Conservation (phyloP, 148 eudicot genomes). For the Amaranthus hypochondriacus region DNA sequence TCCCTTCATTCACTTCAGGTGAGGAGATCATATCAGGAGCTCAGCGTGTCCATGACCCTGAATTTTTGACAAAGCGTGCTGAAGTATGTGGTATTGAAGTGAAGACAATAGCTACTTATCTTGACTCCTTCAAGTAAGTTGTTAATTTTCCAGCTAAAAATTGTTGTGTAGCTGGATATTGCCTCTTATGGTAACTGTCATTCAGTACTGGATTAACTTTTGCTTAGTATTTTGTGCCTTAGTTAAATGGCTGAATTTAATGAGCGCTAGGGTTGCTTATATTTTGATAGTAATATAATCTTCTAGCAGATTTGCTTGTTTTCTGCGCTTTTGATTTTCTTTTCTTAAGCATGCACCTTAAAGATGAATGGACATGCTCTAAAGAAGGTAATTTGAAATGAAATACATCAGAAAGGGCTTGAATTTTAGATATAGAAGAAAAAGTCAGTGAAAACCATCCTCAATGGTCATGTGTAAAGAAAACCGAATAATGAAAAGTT, state of each 20-base stretch:
- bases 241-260: background rate
- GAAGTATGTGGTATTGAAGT: conserved; percentile 63
- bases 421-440: too few relatives aligned
- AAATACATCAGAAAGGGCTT: too few relatives aligned
- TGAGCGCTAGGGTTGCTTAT: background rate
- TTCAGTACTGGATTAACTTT: background rate
- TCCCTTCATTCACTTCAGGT: conserved; percentile 35
- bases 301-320: too few relatives aligned
- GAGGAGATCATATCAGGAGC: conserved; percentile 99
- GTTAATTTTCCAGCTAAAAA: background rate
- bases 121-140: conserved; percentile 75
- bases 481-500: too few relatives aligned
- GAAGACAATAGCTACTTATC: conserved; percentile 57
- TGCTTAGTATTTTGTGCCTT: background rate
- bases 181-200: background rate
- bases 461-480: too few relatives aligned
- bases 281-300: background rate
- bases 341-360: too few relatives aligned
- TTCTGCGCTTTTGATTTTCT: too few relatives aligned
- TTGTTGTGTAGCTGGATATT: background rate
- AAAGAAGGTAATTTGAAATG: too few relatives aligned
- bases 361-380: too few relatives aligned
- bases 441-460: too few relatives aligned
- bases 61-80: conserved; percentile 54
- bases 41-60: conserved; percentile 85